Evolutionary conservation across 2,329 filamentous ascomycete species (phyloP).

Genomic region (Neonectria ditissima): DNA sequence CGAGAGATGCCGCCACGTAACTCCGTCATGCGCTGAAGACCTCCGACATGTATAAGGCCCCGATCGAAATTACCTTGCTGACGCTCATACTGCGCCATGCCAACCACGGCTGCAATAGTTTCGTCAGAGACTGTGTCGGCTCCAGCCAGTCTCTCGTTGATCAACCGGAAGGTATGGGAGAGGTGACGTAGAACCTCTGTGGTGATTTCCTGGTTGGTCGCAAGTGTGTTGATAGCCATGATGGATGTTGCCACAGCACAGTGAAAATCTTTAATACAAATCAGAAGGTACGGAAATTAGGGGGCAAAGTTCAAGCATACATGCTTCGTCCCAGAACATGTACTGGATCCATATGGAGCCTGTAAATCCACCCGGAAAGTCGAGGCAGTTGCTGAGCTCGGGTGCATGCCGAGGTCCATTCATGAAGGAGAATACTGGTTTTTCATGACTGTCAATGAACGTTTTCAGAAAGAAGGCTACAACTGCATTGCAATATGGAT

Average conservation of each 20-base stretch:
- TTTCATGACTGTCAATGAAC: neutral
- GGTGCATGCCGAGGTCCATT: constrained; percentile 19
- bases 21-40: constrained; percentile 22
- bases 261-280: constrained; percentile 18
- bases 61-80: constrained; percentile 11
- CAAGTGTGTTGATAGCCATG: constrained; percentile 6
- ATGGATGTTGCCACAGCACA: constrained; percentile 21
- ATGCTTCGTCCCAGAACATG: constrained; percentile 31
- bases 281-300: neutral
- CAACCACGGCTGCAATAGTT: constrained; percentile 19
- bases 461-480: neutral
- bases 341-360: constrained; percentile 26
- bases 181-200: constrained; percentile 17
- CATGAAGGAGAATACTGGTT: constrained; percentile 20
- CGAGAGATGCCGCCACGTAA: constrained; percentile 25
- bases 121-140: constrained; percentile 20
- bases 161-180: constrained; percentile 20
- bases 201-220: constrained; percentile 7
- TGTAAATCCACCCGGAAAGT: neutral
- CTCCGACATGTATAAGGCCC: constrained; percentile 25
- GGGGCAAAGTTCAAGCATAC: constrained; percentile 5
- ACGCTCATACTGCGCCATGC: constrained; percentile 26
- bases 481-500: too few species aligned
- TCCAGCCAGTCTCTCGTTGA: constrained; percentile 23
- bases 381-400: constrained; percentile 13